Evolutionary conservation across 139 green algal genomes (phyloP), one percentile per base, ranked within the genome.

Genomic region (Chlorella sp.): DNA sequence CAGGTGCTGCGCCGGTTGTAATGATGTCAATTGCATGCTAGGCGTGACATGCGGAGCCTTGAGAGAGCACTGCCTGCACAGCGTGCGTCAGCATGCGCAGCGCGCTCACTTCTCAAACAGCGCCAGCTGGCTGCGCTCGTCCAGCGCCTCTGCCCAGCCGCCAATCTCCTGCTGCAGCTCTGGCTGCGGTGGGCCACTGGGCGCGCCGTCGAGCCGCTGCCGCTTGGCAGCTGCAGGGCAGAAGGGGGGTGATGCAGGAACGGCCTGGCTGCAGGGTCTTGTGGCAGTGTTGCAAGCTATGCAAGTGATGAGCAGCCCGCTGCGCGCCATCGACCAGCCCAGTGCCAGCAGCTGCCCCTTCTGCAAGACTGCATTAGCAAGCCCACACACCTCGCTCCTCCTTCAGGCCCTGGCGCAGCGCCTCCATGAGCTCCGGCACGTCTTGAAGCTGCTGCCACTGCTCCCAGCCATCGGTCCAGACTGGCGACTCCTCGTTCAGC

Each of bases 71-170:
- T n/a, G n/a, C n/a, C n/a, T n/a, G n/a, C n/a, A n/a, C n/a, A n/a
- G n/a, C n/a, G n/a, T n/a, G n/a, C n/a, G n/a, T n/a, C 63, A 21
- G 25, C 26, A 38, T 30, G 63, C 26, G 3, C 26, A 38, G 63
- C 63, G 9, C 63, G 0, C 64, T 39, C 64, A 60, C 71, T 62
- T 69, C 25, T 81, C 74, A 70, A 81, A 81, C 74, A 81, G 51
- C 2, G 47, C 74, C 4, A 69, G 21, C 28, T 3, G 47, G 74
- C 44, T 36, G 20, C 44, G 74, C 74, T 81, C 55, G 30, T 81
- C 74, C 56, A 81, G 74, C 23, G 74, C 34, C 13, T 38, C 21
- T 9, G 68, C 74, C 74, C 74, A 81, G 55, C 32, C 55, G 13
- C 30, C 20, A 21, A 81, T 51, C 55, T 81, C 74, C 4, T 9